Evolutionary conservation across 2,329 filamentous ascomycete genomes (phyloP), one percentile per base, ranked within the genome.

Genomic region (Macrophomina tecta): DNA sequence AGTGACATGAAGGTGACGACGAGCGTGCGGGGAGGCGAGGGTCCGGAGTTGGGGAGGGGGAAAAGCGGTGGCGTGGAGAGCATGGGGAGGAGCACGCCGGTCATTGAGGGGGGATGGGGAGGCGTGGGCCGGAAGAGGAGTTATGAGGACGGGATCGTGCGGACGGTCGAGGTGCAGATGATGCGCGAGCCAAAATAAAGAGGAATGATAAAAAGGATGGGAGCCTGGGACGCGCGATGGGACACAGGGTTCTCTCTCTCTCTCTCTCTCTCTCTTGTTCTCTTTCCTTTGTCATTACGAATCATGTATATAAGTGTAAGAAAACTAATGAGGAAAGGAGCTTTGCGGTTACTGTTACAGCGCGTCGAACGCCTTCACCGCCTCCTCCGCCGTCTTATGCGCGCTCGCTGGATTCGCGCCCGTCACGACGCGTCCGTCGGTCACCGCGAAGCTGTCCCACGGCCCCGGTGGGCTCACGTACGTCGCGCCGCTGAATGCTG

Each of bases 331-430:
- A 14, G 14, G 4, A 40, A 40, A 3, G 38, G 38, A 40, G 14
- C 7, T 23, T 23, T 23, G 3, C 18, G 32, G 2, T 42, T 30
- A 38, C 1, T 18, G 16, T 72, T 62, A 48, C 18, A 58, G 30
- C n/a, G 18, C 53, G 28, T 61, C 56, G 16, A 77, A 77, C 2
- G 72, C 75, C 55, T 74, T 68, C 1, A 76, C 72, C 23, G 70
- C 72, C 46, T 72, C 74, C 45, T 73, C 70, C 23, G 77, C 75
- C 11, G 76, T 80, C 23, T 69, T 72, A n/a, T 70, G 69, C 7
- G 77, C 76, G 69, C 74, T 76, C 42, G 73, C 72, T 4, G 77
- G 77, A 68, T 79, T 79, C 40, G 72, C 72, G 2, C 78, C 77
- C 14, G 75, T 79, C 12, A 80, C 74, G 28, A 79, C 70, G n/a